Evolutionary conservation across 176 grass and related monocot genomes (phyloP), one percentile per base, ranked within the genome.

Genomic region (barley (Hordeum vulgare)): DNA sequence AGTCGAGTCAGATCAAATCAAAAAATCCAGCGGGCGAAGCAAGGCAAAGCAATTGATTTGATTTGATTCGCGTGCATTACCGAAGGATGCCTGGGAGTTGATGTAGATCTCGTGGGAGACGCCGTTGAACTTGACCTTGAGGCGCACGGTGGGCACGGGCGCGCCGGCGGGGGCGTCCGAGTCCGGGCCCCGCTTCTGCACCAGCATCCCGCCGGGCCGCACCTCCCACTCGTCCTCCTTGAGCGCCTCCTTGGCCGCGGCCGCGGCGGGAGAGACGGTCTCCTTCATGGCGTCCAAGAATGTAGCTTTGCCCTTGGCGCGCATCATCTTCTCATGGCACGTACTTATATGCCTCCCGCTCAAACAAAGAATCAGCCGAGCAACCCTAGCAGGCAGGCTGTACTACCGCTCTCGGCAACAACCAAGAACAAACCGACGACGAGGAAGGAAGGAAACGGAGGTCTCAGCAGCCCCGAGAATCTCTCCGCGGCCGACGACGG

Each of bases 71-170:
- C 47, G 47, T 49, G 84, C 66, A 66, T 84, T 86, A 98, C 96
- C 96, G 84, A 99, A 99, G 39, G 97, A 90, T 0, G 93, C 93
- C 84, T 96, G 91, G 13, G 93, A 87, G 81, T 77, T 92, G 89
- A 99, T 92, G 88, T 94, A 94, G 89, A 99, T 93, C 91, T 99
- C 97, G 86, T 94, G 97, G 89, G 74, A 84, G 31, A 85, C 81
- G 61, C 78, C 91, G 83, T 85, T 87, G 80, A 90, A 88, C 89
- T 96, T 99, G 65, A 99, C 97, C 91, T 94, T 96, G 74, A 99
- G 89, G 66, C 97, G 87, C 73, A 99, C 80, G 76, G 85, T 90
- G 61, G 89, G 93, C 10, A 94, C 89, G 53, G 86, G 89, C 4
- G 89, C 85, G 41, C 53, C 53, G 2, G 75, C 66, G n/a, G 80